Percentiles rank a stretch among this genome's conserved stretches.
Evolutionary conservation across 129 eudicot species (phyloP).

Genomic region (Helianthus tuberosus): DNA sequence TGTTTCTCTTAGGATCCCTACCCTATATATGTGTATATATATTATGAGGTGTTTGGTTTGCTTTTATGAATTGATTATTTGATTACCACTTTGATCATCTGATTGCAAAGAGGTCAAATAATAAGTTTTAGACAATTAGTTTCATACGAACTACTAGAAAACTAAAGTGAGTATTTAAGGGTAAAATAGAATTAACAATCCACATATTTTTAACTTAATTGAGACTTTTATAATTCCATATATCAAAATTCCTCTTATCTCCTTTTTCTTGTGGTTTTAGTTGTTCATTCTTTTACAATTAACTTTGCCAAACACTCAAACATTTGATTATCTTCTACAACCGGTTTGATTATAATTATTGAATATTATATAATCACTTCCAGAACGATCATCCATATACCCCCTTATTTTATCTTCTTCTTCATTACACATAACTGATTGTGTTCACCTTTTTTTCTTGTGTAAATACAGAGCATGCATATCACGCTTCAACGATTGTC

Average conservation of each 20-base stretch:
- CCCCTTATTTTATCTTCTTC: background rate
- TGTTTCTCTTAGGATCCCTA: no score
- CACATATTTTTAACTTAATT: background rate
- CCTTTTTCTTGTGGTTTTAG: background rate
- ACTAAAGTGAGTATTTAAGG: background rate
- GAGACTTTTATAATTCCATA: background rate
- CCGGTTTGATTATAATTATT: background rate
- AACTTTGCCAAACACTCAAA: background rate
- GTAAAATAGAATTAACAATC: background rate
- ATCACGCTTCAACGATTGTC: conserved; percentile 86
- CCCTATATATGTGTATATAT: background rate
- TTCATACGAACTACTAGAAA: background rate
- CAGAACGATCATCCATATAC: background rate
- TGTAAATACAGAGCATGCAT: conserved; percentile 63
- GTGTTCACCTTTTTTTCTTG: background rate
- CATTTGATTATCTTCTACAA: background rate
- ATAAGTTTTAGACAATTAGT: background rate
- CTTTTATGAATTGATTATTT: conserved; percentile 8
- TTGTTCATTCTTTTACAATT: background rate
- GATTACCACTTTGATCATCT: background rate
- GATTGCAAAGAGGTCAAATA: background rate
- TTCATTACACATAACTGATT: background rate
- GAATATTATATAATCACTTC: conserved; percentile 14
- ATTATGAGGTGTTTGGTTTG: conserved; percentile 22
- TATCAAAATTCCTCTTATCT: background rate